A percentile compares a stretch with the other conserved stretches of the same genome.
Evolutionary conservation across 2,329 filamentous ascomycete species (phyloP).

Genomic region (Cadophora malorum): DNA sequence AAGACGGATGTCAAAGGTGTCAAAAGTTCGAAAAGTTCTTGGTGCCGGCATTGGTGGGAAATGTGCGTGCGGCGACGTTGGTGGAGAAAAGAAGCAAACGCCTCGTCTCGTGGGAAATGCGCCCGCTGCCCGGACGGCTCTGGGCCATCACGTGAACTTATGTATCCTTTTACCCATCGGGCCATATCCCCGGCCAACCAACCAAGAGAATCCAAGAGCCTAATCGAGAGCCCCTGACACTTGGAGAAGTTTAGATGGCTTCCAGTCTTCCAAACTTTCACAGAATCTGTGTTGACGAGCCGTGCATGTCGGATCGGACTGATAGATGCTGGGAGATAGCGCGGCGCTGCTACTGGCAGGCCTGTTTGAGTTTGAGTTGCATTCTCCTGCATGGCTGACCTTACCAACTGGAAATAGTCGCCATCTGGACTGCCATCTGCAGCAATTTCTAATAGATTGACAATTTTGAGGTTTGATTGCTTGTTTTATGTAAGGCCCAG

Average conservation of each 20-base stretch:
- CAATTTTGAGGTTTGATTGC: conserved; percentile 14
- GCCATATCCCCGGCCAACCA: conserved; percentile 12
- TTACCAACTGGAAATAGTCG: not conserved
- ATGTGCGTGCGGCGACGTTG: conserved; percentile 11
- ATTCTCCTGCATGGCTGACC: conserved; percentile 9
- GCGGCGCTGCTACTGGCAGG: conserved; percentile 8
- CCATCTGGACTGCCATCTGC: conserved; percentile 5
- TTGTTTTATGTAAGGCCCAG: conserved; percentile 11
- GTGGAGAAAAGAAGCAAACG: conserved; percentile 19
- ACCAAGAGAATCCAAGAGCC: conserved; percentile 17
- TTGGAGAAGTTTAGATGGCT: not conserved
- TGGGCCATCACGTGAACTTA: not conserved
- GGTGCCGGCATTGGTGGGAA: conserved; percentile 9
- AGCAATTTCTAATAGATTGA: conserved; percentile 14
- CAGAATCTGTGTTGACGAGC: not conserved
- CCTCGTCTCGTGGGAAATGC: conserved; percentile 11
- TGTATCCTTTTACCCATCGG: conserved; percentile 20
- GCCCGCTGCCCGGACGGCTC: not conserved
- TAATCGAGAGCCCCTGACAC: conserved; percentile 8
- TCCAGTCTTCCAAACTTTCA: conserved; percentile 1
- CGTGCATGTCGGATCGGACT: not conserved
- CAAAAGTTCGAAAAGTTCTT: not conserved
- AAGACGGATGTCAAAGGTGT: not conserved
- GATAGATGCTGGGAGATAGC: not conserved
- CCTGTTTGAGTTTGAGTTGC: conserved; percentile 9